phyloP scores from a whole-genome alignment of 2,329 filamentous ascomycete species.

The Pyricularia pennisetigena region DNA sequence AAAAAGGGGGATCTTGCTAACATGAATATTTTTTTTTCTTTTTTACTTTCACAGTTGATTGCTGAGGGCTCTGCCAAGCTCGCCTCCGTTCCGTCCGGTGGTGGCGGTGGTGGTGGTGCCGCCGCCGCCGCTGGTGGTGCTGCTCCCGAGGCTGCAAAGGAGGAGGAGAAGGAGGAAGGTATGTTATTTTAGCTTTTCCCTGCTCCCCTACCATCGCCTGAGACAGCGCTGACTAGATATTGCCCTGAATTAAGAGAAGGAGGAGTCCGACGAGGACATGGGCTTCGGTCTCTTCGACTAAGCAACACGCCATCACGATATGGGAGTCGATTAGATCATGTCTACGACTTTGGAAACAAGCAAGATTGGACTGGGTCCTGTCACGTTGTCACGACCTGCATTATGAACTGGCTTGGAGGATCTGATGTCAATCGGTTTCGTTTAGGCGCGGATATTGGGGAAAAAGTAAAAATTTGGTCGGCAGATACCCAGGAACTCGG shows the following conservation, averaged over 20 bases:
- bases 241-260: constrained; percentile 39
- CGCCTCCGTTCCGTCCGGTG: constrained; percentile 92
- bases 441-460: constrained; percentile 9
- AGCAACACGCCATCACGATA: constrained; percentile 20
- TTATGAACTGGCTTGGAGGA: constrained; percentile 6
- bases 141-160: constrained; percentile 51
- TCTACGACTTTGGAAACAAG: neutral
- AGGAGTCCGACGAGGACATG: constrained; percentile 69
- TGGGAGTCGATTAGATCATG: neutral
- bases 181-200: constrained; percentile 39
- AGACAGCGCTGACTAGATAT: neutral
- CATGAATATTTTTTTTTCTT: neutral
- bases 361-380: constrained; percentile 1
- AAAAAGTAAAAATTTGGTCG: constrained; percentile 7
- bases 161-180: constrained; percentile 73
- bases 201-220: neutral
- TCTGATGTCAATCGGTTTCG: neutral
- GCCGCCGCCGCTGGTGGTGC: constrained; percentile 58
- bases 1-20: too few relatives aligned
- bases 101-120: constrained; percentile 60
- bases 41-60: constrained; percentile 59
- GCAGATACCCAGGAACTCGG: neutral
- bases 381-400: constrained; percentile 10
- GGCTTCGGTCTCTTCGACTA: constrained; percentile 71
- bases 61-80: constrained; percentile 84